These are phyloP conservation scores for Lignosus rhinocerotis DNA, from an alignment of 1,284 basidiomycete species.

Conservation along the genomic window DNA sequence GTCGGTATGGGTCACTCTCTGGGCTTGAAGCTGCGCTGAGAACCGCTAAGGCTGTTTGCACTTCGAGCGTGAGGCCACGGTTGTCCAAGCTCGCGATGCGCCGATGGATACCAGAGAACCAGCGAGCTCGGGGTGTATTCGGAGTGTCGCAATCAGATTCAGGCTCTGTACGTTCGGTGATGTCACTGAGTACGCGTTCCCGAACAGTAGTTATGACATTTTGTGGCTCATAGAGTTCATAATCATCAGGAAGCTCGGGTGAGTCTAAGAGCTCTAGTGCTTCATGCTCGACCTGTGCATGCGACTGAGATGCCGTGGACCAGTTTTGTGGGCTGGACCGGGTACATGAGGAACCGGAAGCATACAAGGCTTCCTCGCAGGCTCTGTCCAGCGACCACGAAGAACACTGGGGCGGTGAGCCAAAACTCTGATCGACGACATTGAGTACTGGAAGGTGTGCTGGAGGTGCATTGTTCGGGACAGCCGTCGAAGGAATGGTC, in stretches of 20 bases:
- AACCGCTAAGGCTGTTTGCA: not conserved
- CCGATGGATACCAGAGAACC: conserved; percentile 2
- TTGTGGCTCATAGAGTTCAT: not conserved
- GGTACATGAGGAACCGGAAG: not conserved
- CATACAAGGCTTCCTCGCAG: not conserved
- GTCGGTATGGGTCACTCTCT: not conserved
- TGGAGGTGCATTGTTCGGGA: not conserved
- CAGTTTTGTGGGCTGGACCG: not conserved
- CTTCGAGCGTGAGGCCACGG: not conserved
- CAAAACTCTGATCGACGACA: not conserved
- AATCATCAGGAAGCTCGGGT: not conserved
- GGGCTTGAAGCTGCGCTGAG: not conserved
- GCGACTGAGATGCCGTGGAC: not conserved
- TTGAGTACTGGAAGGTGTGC: not conserved
- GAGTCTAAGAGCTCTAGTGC: not conserved
- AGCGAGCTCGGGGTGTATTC: not conserved
- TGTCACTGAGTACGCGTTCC: not conserved
- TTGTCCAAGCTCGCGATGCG: conserved; percentile 1
- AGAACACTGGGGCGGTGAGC: not conserved
- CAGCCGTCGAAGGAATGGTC: not conserved
- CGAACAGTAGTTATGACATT: not conserved
- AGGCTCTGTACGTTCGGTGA: conserved; percentile 7
- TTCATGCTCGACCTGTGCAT: not conserved
- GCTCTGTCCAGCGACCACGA: not conserved
- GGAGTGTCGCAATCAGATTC: not conserved